These are phyloP conservation scores for Didymellaceae sp. DNA, from an alignment of 2,329 filamentous ascomycete genomes.

Conservation along the genomic window DNA sequence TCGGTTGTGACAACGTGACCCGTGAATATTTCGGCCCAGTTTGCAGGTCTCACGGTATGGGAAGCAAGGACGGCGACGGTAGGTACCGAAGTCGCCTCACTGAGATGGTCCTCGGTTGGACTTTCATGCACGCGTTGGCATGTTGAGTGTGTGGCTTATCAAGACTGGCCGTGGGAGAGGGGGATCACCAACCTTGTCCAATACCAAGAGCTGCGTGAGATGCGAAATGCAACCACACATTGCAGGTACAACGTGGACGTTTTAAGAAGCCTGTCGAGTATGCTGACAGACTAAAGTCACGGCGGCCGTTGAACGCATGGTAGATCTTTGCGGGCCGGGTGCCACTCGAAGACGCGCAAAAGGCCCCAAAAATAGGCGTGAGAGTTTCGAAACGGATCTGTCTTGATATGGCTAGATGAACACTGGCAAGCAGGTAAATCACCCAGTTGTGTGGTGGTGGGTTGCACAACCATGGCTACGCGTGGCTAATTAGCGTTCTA, in stretches of 20 bases:
- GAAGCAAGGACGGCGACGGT: slow-evolving; percentile 13
- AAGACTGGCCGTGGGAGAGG: slow-evolving; percentile 6
- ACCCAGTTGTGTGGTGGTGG: slow-evolving; percentile 10
- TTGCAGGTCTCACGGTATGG: slow-evolving; percentile 9
- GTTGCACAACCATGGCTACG: slow-evolving; percentile 17
- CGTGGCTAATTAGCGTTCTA: slow-evolving; percentile 28
- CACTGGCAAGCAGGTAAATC: slow-evolving; percentile 24
- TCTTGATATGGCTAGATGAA: slow-evolving; percentile 22
- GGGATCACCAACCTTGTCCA: slow-evolving; percentile 14
- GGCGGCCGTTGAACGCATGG: slow-evolving; percentile 20
- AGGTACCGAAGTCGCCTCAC: slow-evolving; percentile 2
- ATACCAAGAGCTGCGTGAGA: slow-evolving; percentile 15
- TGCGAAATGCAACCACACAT: slow-evolving; percentile 13
- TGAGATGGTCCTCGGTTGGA: slow-evolving; percentile 7
- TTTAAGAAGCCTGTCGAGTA: slow-evolving; percentile 8
- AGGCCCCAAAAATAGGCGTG: slow-evolving; percentile 40
- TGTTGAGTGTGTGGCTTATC: slow-evolving; percentile 6
- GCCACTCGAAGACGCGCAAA: slow-evolving; percentile 18
- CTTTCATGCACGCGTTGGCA: slow-evolving; percentile 4
- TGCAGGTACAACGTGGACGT: slow-evolving; percentile 25
- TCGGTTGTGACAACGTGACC: slow-evolving; percentile 9
- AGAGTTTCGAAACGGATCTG: slow-evolving; percentile 29
- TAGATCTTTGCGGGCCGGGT: slow-evolving; percentile 21
- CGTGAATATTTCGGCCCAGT: slow-evolving; percentile 8
- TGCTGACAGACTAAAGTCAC: slow-evolving; percentile 18